Base-by-base conservation (phyloP, 768 basidiomycete genomes). In the Wakefieldia striispora region DNA sequence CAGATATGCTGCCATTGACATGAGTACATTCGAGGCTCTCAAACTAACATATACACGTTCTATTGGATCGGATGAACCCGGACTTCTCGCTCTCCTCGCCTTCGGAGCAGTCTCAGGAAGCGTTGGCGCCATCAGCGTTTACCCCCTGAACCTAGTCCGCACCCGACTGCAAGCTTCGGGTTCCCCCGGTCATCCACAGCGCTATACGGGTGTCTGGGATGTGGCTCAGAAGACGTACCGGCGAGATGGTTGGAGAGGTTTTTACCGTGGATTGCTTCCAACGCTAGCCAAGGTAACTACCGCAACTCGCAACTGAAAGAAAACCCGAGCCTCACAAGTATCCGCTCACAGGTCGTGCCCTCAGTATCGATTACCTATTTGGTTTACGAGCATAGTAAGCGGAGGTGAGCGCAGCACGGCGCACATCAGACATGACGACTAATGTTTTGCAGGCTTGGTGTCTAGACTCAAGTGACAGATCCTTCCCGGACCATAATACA, bases 361-460 rank as follows among this genome's bases (percentile, higher is more conserved):
- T 87, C 94, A 4, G 95, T 98, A 37, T 95, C 94, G 8, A 97
- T 98, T 70, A 92, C 92, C 52, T 97, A 97, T 71, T 84, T 97
- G 35, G 95, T 97, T 54, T 93, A 93, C 69, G 91, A 93, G 65
- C 83, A 88, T 59, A 84, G 79, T 60, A 93, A 91, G 74, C 79
- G 85, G 66, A 85, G 75, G 91, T 86, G 47, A 54, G 81, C 68
- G 19, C 38, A 6, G 13, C 41, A 24, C 31, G 37, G 34, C 27
- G 10, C 9, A 23, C 29, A 35, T 43, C 31, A 11, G 40, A 45
- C 27, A 34, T 37, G 21, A 41, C 21, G 39, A 31, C 36, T 45
- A 54, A 38, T 40, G 43, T 27, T 33, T 36, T 33, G 34, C 63
- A 86, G 84, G 68, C 77, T 86, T 60, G 84, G 83, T 60, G 81